phyloP scores from a whole-genome alignment of 2,329 filamentous ascomycete species.

The Colletotrichum orchidophilum region DNA sequence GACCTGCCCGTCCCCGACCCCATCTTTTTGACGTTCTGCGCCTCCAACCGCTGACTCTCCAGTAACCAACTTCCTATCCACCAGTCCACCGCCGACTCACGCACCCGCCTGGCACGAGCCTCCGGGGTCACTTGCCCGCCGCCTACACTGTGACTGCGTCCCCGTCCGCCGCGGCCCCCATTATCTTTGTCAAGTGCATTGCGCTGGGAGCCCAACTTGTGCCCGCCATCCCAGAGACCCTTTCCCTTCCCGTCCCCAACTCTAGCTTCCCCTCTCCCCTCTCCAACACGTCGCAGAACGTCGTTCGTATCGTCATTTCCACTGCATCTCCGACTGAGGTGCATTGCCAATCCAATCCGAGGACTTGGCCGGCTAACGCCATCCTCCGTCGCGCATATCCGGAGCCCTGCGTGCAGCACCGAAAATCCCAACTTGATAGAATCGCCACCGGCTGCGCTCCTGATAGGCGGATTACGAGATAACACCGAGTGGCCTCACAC shows the following conservation, averaged over 20 bases:
- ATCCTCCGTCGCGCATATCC: background rate
- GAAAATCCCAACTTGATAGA: background rate
- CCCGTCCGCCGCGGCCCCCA: conserved; percentile 9
- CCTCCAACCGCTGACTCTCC: background rate
- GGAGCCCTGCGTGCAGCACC: background rate
- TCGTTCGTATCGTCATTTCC: conserved; percentile 1
- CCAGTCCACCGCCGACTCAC: background rate
- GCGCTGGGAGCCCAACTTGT: conserved; percentile 16
- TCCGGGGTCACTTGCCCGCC: conserved; percentile 10
- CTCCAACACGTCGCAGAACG: conserved; percentile 1
- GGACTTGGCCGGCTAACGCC: background rate
- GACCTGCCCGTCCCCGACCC: conserved; percentile 9
- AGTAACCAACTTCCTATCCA: conserved; percentile 1
- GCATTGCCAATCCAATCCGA: background rate
- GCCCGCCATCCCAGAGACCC: conserved; percentile 12
- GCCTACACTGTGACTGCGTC: conserved; percentile 8
- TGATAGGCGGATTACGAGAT: conserved; percentile 30
- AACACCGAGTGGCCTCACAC: conserved; percentile 22
- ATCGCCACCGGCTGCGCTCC: conserved; percentile 15
- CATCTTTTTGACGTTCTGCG: conserved; percentile 22
- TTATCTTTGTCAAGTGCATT: conserved; percentile 9
- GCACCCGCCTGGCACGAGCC: conserved; percentile 21
- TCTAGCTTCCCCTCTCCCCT: background rate
- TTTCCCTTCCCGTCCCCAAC: conserved; percentile 1
- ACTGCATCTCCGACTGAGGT: conserved; percentile 8